Evolutionary conservation across 345 rosid genomes (phyloP).

Genomic region (Pseudoturritis turrita): DNA sequence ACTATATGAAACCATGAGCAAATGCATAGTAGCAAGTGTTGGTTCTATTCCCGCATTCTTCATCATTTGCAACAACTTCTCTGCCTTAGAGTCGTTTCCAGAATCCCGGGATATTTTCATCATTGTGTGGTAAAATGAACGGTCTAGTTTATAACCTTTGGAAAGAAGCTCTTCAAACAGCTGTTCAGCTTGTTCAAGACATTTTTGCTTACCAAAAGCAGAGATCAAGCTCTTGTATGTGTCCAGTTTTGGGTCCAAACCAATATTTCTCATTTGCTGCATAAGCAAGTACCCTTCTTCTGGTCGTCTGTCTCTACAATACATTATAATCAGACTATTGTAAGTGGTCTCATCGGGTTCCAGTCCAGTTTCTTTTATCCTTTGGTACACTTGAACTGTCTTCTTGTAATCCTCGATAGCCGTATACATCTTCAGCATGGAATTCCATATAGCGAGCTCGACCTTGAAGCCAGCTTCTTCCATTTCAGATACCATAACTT

Average conservation of each 20-base stretch:
- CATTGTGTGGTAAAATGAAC: slow-evolving; percentile 86
- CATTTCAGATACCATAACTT: slow-evolving; percentile 88
- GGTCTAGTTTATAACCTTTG: slow-evolving; percentile 72
- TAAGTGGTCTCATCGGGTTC: slow-evolving; percentile 83
- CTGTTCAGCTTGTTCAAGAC: slow-evolving; percentile 70
- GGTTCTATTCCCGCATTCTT: slow-evolving; percentile 80
- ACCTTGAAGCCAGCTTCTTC: slow-evolving; percentile 82
- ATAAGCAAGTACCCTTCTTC: slow-evolving; percentile 76
- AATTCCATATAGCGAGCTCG: slow-evolving; percentile 82
- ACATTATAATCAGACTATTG: slow-evolving; percentile 79
- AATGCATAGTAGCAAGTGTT: slow-evolving; percentile 83
- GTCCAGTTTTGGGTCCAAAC: slow-evolving; percentile 76
- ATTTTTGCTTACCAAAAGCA: slow-evolving; percentile 76
- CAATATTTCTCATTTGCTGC: slow-evolving; percentile 67
- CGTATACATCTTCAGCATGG: slow-evolving; percentile 77
- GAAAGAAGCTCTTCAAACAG: slow-evolving; percentile 63
- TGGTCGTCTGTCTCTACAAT: slow-evolving; percentile 81
- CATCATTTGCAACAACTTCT: slow-evolving; percentile 63
- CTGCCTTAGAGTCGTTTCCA: slow-evolving; percentile 72
- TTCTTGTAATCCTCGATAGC: slow-evolving; percentile 70
- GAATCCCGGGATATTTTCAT: slow-evolving; percentile 81
- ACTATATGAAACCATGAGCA: slow-evolving; percentile 91
- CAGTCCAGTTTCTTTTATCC: slow-evolving; percentile 60
- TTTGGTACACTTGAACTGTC: slow-evolving; percentile 66
- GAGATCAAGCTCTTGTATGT: slow-evolving; percentile 91